phyloP scores from a whole-genome alignment of 164 flowering plant genomes.

The Taxillus chinensis region DNA sequence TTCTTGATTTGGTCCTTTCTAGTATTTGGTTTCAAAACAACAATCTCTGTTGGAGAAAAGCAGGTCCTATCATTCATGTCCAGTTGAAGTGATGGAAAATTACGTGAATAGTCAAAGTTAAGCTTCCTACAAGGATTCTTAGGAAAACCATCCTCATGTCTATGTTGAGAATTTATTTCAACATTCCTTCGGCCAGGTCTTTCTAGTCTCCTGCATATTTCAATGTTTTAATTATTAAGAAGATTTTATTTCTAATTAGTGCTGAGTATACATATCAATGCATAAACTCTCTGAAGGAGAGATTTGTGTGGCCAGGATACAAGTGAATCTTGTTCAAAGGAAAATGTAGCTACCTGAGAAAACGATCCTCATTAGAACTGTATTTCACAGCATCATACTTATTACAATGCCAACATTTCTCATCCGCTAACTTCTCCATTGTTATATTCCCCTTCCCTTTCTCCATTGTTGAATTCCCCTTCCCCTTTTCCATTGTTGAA shows the following conservation, averaged over 20 bases:
- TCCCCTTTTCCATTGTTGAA: not conserved
- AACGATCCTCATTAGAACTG: constrained; percentile 1
- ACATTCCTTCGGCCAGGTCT: not conserved
- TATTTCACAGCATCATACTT: not conserved
- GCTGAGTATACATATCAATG: no score
- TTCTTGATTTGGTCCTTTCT: constrained; percentile 4
- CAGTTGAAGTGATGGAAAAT: constrained; percentile 3
- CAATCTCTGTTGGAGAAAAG: constrained; percentile 6
- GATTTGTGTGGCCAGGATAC: not conserved
- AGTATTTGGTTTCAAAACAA: constrained; percentile 15
- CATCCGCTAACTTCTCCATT: not conserved
- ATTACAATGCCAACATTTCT: constrained; percentile 3
- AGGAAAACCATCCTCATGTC: constrained; percentile 4
- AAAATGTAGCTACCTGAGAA: not conserved
- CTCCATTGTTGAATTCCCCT: not conserved
- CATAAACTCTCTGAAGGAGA: not conserved
- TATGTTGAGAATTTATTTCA: constrained; percentile 5
- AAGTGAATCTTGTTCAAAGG: not conserved
- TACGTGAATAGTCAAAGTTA: not conserved
- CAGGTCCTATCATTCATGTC: constrained; percentile 2
- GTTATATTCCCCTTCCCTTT: not conserved
- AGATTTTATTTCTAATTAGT: not conserved
- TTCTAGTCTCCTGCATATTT: not conserved
- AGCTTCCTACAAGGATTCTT: not conserved
- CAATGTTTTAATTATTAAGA: constrained; percentile 1